Evolutionary conservation across 495 filamentous ascomycete species (phyloP), one percentile per base, ranked within the genome.

Genomic region (Lophiotrema nucula): DNA sequence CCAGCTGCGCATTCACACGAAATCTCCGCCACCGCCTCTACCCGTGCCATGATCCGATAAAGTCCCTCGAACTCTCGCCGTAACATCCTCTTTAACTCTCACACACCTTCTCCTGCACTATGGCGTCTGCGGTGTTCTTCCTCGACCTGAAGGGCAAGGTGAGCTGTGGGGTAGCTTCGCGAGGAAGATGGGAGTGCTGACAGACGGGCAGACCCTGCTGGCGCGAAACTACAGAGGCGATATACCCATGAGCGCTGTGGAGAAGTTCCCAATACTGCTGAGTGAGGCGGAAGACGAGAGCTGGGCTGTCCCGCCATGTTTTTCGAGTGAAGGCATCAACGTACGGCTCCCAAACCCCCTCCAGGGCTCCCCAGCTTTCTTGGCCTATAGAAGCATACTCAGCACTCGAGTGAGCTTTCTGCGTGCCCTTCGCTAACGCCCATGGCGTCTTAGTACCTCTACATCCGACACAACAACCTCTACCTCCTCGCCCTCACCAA

Each of bases 101-200:
- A 8, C 31, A 15, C 15, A 8, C 15, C 8, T 35, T 35, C 31
- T 15, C 31, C 31, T 23, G 22, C 53, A 80, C 68, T 69, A 99
- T 97, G 95, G 93, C 93, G 62, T 99, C 95, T 50, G 95, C 95
- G 39, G 71, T 99, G 70, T 99, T 99, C 81, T 99, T 99, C 73
- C 87, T 99, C 66, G 95, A 99, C 74, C 81, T 99, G 51, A 99
- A 99, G 88, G 95, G 95, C 87, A 99, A 99, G 87, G 90, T 93
- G 73, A 37, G 79, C 51, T 46, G 28, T 56, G 47, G 19, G 47
- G 19, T 42, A 23, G 35, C 18, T n/a, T n/a, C n/a, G 10, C 39
- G 39, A 8, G 10, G 39, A 6, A 21, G 10, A 21, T 6, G 10
- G 10, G 39, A 6, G 19, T 21, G 18, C 74, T 80, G 61, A 79